Evolutionary conservation across 331 rosid species (phyloP), one percentile per base, ranked within the genome.

Genomic region (Ulmus americana): DNA sequence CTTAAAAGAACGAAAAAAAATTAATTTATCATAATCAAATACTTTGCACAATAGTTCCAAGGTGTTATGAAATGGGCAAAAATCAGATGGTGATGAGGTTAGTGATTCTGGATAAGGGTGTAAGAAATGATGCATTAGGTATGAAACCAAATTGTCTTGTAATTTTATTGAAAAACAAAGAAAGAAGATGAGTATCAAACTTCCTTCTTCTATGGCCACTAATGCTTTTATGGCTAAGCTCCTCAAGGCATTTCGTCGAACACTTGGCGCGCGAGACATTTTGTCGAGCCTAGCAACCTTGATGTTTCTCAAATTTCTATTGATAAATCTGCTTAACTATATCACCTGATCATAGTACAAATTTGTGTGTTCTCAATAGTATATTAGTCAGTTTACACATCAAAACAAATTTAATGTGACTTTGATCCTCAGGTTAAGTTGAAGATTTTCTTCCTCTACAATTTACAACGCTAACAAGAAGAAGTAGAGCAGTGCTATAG

Each of bases 401-500:
- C 56, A 64, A 69, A 65, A 74, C 45, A 55, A 53, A 50, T 62
- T 77, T 20, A 53, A 64, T 61, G 70, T 16, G 52, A 44, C 52
- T 45, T 39, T 73, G 50, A 16, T 51, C 56, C 63, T 57, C 8
- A 47, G 58, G 59, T 22, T 40, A n/a, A n/a, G 77, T 48, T 57
- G 43, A 49, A 60, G 50, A 65, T 39, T 42, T 56, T 71, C 18
- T n/a, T 40, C 6, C 44, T 64, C 54, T 55, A 8, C 51, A 43
- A 10, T 55, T 63, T 73, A 92, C 10, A 88, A 74, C 64, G 84
- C 86, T 63, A 92, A 70, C 48, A 92, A 55, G 77, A 80, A 72
- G 79, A 89, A 92, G 79, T 92, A 92, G 65, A 76, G 76, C 80
- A 92, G 62, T 38, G 88, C 89, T 43, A 92, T 71, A 4, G 98